Evolutionary conservation across 2,329 filamentous ascomycete genomes (phyloP), one percentile per base, ranked within the genome.

Genomic region (Fusarium drepaniforme): DNA sequence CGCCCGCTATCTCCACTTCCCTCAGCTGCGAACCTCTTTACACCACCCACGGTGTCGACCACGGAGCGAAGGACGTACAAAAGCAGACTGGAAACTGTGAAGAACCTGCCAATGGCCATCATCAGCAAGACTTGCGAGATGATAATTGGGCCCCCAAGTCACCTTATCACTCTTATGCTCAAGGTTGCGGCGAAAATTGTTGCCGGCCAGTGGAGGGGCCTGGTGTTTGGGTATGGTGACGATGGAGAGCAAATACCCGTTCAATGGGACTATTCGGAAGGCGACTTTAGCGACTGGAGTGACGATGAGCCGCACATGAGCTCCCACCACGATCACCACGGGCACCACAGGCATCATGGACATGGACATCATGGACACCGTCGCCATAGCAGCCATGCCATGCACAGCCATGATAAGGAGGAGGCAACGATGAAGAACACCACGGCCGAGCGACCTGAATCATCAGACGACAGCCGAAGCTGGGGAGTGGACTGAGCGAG

Each of bases 151-250:
- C 95, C 95, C n/a, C 95, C 96, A 0, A 90, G 92, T 18, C 91
- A 96, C 77, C 88, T 97, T 3, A 89, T 97, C 40, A 88, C 90
- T 30, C 86, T 97, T 46, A 95, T 98, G 88, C 88, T 98, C 6
- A 91, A 91, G 66, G 94, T 98, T 67, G 94, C 95, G 1, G 92
- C 93, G 0, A 91, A 90, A 72, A 94, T 98, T 72, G 89, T 92
- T 1, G 87, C 87, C 35, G 90, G 89, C 21, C 87, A 90, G 83
- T 91, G 89, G 92, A 85, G 89, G 79, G 93, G 90, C 72, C 83
- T 89, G 75, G 86, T 90, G 63, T 87, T 88, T 61, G 89, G 89
- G 13, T 84, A 86, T 63, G 86, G 86, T 37, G 89, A 91, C 66
- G 80, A 83, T 18, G 89, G 89, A 11, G 88, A 89, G 77, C 81